phyloP scores from a whole-genome alignment of 2,329 filamentous ascomycete species.

The Colletotrichum camelliae region DNA sequence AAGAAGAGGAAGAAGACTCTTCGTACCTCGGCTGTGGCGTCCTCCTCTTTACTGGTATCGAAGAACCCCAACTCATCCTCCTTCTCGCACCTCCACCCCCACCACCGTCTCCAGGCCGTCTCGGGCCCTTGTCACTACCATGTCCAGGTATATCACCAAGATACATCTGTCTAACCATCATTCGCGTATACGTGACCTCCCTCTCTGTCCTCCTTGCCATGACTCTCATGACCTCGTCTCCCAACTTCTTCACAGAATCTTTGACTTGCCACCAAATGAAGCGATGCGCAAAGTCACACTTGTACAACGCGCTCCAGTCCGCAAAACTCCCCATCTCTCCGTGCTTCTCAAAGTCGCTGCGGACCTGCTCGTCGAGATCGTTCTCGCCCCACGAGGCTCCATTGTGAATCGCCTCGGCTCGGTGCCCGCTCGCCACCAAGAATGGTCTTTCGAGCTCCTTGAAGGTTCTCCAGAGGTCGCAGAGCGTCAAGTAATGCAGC shows the following conservation, averaged over 20 bases:
- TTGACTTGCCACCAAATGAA: constrained; percentile 22
- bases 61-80: not conserved
- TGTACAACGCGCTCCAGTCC: constrained; percentile 15
- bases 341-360: constrained; percentile 9
- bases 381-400: constrained; percentile 11
- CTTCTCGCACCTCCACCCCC: not conserved
- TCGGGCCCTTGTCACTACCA: not conserved
- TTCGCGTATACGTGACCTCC: constrained; percentile 13
- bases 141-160: not conserved
- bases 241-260: constrained; percentile 9
- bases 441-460: constrained; percentile 17
- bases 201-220: constrained; percentile 17
- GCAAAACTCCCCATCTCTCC: constrained; percentile 11
- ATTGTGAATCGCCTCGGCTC: constrained; percentile 14
- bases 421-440: constrained; percentile 12
- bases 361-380: constrained; percentile 18
- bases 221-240: constrained; percentile 14
- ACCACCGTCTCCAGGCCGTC: not conserved
- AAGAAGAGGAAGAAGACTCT: not conserved
- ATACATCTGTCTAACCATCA: constrained; percentile 15
- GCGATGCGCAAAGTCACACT: constrained; percentile 16
- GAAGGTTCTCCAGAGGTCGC: constrained; percentile 16
- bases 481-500: constrained; percentile 15
- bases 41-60: not conserved
- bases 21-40: not conserved